Base-by-base conservation (phyloP, 1,139 yeast species). In the Scheffersomyces titani region DNA sequence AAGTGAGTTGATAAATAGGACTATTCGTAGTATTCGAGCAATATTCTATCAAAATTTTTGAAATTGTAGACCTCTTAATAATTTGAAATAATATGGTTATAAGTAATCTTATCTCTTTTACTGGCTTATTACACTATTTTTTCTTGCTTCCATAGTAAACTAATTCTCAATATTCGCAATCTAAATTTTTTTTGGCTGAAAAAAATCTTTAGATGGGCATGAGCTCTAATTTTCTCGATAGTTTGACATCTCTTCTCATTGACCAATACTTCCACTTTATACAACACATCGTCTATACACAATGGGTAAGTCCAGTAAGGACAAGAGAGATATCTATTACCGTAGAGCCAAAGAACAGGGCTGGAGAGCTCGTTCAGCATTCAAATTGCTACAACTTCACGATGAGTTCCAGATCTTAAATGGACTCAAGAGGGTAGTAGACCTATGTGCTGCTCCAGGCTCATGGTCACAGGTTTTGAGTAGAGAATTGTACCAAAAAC, bases 401-500 rank as follows among this genome's bases (percentile, higher is more conserved):
- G 97, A 93, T 57, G 93, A 93, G 70, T 94, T 94, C 70, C 88
- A 89, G 62, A 80, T 94, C 13, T 89, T 94, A 65, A 81, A 86
- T 54, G 90, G 86, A 45, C 85, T 92, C 47, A 80, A 80, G 51
- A 78, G 97, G 63, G 99, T 94, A 6, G 99, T 94, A 9, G 99
- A 94, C 74, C 80, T 94, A 49, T 94, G 99, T 80, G 99, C 99
- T 19, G 99, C 99, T 4, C 99, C 99, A 0, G 99, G 99, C 1
- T 92, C 98, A 4, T 94, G 99, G 99, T 90, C 97, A 1, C 99
- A 94, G 70, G 99, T 94, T 1, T 81, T 94, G n/a, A 86, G 96
- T 9, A 75, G 90, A 59, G 88, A 87, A 61, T 74, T 91, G 51
- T 84, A 82, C 61, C 76, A 77, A 57, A 80, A 73, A 45, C 68